Conservation (phyloP, 2,329 filamentous ascomycete species). For the Claviceps quebecensis region DNA sequence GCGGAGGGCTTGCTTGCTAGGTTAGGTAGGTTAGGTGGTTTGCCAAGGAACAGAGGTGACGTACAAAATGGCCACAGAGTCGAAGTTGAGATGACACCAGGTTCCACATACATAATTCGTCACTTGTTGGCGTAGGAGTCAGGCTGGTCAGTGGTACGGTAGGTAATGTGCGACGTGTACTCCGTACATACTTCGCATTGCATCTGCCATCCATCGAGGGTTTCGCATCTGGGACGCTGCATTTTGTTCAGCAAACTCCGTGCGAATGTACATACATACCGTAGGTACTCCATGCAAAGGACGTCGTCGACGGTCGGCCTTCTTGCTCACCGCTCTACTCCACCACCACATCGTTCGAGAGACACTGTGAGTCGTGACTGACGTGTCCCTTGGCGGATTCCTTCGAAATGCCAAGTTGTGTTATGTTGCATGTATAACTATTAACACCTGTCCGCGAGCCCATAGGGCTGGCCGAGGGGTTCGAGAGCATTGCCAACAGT, state of each 20-base stretch:
- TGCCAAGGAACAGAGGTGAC: neutral
- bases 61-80: neutral
- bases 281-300: no score
- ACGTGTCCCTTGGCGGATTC: neutral
- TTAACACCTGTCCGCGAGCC: neutral
- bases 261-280: no score
- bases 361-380: neutral
- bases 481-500: neutral
- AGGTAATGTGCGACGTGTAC: no score
- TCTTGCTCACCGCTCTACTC: neutral
- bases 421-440: neutral
- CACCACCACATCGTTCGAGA: neutral
- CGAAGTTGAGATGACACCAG: neutral
- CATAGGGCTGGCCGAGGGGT: neutral
- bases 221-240: no score
- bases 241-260: no score
- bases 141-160: no score
- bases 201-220: no score
- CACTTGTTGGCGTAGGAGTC: neutral
- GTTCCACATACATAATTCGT: neutral
- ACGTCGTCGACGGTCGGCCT: no score
- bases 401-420: neutral
- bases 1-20: neutral
- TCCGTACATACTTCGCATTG: no score
- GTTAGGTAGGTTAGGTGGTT: neutral